A percentile compares a stretch with the other conserved stretches of the same genome.
Evolutionary conservation across 345 rosid species (phyloP).

Genomic region (Streptanthus diversifolius): DNA sequence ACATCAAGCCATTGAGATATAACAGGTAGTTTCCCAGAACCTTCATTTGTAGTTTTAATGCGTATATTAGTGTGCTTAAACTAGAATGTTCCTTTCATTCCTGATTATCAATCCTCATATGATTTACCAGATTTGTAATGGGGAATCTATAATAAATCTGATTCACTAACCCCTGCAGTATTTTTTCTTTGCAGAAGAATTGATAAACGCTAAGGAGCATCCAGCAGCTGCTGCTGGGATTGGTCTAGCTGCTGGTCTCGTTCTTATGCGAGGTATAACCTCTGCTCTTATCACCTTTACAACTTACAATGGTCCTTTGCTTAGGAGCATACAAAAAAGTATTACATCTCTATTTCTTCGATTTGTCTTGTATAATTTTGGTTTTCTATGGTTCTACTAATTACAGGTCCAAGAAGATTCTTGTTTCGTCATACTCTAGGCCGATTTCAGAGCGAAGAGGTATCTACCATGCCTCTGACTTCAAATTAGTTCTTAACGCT

Average conservation of each 20-base stretch:
- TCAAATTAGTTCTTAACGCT: not conserved
- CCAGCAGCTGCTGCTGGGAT: constrained; percentile 69
- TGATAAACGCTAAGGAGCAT: constrained; percentile 57
- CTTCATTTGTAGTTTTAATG: not conserved
- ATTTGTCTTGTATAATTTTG: not conserved
- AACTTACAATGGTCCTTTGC: not conserved
- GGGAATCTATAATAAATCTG: not conserved
- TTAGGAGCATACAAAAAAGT: not conserved
- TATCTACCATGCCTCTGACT: constrained; percentile 16
- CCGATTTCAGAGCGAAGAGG: constrained; percentile 91
- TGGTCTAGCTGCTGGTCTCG: constrained; percentile 55
- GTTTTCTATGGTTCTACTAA: not conserved
- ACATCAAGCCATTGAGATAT: not conserved
- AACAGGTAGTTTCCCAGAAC: not conserved
- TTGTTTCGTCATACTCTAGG: constrained; percentile 74
- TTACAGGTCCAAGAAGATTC: constrained; percentile 83
- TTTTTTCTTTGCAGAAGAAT: constrained; percentile 46
- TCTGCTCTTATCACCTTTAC: not conserved
- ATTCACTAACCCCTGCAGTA: not conserved
- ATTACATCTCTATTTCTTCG: not conserved
- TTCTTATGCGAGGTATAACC: constrained; percentile 69
- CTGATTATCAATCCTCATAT: not conserved
- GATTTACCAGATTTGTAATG: not conserved
- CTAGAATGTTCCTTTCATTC: not conserved
- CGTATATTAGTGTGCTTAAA: not conserved